Evolutionary conservation across 371 early-diverging fungal species (phyloP), one percentile per base, ranked within the genome.

Genomic region (Mortierella sp.): DNA sequence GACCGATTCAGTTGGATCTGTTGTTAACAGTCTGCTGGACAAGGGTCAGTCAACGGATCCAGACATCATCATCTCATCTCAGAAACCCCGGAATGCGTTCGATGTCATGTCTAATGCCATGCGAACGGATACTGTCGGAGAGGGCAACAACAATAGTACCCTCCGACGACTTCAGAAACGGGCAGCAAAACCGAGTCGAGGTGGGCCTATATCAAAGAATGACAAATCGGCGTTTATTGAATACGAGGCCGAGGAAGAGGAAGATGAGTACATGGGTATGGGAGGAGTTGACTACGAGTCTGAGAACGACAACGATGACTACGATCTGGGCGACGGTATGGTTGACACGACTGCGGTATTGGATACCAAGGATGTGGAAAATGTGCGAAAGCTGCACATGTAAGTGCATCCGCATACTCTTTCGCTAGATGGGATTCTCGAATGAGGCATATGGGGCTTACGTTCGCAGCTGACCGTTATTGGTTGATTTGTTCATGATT

Each of bases 161-260:
- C 55, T 52, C 4, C 64, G 54, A 4, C 57, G 64, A 24, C 58
- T 69, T 19, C 56, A 52, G 8, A 59, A 61, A 42, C 48, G 64
- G 34, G 60, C 53, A 23, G 56, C 63, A 1, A 63, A 64, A 12
- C 53, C 60, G 8, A 19, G 26, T 12, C 56, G 56, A 12, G 64
- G 14, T n/a, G 37, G 37, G 14, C 32, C 43, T 6, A 41, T 61
- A 7, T 43, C 56, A 28, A 76, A 69, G 47, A 32, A 39, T 15
- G 53, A 50, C 21, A 76, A 70, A 50, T 70, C 78, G 4, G 65
- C 56, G 0, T 76, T 56, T 41, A 76, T 76, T 21, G 78, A 76
- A 50, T 76, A 76, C 27, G 78, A 76, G 41, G 78, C 78, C 59
- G 78, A 76, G 55, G 78, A 76, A 61, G 78, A 76, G 50, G 78